A percentile compares a stretch with the other conserved stretches of the same genome.
phyloP scores from a whole-genome alignment of 106 monocot genomes.

The Dioscorea zingiberensis region DNA sequence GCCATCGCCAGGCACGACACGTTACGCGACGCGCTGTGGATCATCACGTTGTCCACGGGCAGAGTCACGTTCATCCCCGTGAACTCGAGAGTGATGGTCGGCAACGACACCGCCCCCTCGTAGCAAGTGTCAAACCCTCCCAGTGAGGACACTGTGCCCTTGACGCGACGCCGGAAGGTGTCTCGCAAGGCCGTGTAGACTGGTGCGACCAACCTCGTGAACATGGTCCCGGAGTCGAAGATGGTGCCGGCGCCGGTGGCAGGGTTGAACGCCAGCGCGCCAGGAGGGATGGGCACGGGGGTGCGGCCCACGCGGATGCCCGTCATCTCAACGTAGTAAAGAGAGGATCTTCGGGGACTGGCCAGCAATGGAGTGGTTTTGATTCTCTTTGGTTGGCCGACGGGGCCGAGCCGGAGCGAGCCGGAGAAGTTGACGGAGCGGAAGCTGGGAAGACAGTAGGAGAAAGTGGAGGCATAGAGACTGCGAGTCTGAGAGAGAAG shows the following conservation, averaged over 20 bases:
- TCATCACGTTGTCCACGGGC: conserved; percentile 68
- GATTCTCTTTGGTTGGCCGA: conserved; percentile 63
- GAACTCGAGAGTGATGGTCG: conserved; percentile 63
- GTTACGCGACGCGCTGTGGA: conserved; percentile 66
- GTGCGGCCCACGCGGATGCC: conserved; percentile 58
- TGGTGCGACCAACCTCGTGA: conserved; percentile 83
- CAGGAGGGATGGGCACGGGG: conserved; percentile 30
- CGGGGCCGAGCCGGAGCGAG: conserved; percentile 72
- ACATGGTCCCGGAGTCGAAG: conserved; percentile 94
- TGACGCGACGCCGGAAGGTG: conserved; percentile 65
- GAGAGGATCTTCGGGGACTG: conserved; percentile 67
- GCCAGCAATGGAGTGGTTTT: conserved; percentile 67
- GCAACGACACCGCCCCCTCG: conserved; percentile 35
- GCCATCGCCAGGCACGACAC: conserved; percentile 88
- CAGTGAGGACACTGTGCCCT: conserved; percentile 36
- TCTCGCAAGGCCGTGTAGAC: conserved; percentile 64
- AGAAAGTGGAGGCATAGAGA: conserved; percentile 68
- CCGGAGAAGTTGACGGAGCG: conserved; percentile 87
- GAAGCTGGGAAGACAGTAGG: conserved; percentile 94
- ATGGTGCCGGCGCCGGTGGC: conserved; percentile 81
- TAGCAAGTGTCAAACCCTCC: conserved; percentile 99
- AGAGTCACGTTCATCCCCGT: conserved; percentile 78
- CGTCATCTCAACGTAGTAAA: conserved; percentile 88
- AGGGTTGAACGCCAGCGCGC: conserved; percentile 60
- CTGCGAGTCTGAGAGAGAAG: conserved; percentile 57